Base-by-base conservation (phyloP, 1,284 basidiomycete genomes). In the Xanthoconium separans region DNA sequence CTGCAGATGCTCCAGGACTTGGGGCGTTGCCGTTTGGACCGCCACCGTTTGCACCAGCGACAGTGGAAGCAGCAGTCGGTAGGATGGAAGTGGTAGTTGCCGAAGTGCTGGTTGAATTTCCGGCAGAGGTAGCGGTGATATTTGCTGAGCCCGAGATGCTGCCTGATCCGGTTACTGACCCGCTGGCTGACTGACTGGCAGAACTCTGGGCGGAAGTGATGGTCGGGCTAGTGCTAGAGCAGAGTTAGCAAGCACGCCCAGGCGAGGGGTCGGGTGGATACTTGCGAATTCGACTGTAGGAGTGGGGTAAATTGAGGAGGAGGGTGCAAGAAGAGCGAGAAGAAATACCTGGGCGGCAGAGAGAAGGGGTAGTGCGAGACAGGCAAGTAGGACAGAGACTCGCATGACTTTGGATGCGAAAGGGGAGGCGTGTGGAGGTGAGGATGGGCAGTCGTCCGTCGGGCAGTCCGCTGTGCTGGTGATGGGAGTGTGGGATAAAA, bases 31-130 rank as follows among this genome's bases (percentile, higher is more conserved):
- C 84, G 13, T 70, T 44, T 1, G 56, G 56, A 33, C 70, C 68
- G 10, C 67, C 69, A 16, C 72, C 72, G 34, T 83, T 80, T 43
- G 77, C 85, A 36, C 77, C 85, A 31, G 77, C 66, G 30, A 86
- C 70, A 51, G 72, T 65, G 22, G 80, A 68, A 2, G 82, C 70
- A 1, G 85, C 86, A 7, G 85, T 87, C 3, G 85, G 80, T 13
- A 82, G 71, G 52, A 58, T 67, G 31, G 61, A 60, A 2, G 78
- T 70, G 0, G 72, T 70, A 15, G 7, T 65, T 50, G 62, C 53
- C 33, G 76, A 69, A 9, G 72, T 61, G 3, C 74, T 64, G 3
- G 74, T 64, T 41, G 74, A 62, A 36, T 63, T 69, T 39, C 61
- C 56, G 16, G 54, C 22, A 11, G 67, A 50, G 44, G 47, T 58